Evolutionary conservation across 2,329 filamentous ascomycete genomes (phyloP), one percentile per base, ranked within the genome.

Genomic region (Microascus cirrosus): DNA sequence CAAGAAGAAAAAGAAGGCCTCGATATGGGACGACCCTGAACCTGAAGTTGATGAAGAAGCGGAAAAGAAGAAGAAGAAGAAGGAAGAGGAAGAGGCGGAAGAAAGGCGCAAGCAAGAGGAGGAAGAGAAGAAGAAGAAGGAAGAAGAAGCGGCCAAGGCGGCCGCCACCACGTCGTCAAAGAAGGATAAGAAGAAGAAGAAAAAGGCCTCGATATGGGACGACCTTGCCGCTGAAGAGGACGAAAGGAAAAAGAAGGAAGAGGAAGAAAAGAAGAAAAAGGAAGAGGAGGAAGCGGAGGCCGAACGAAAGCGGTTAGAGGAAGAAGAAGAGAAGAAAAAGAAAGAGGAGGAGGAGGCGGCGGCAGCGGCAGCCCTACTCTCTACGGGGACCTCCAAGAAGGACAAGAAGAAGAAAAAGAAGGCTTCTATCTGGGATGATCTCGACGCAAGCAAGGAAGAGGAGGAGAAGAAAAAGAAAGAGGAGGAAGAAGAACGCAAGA

Each of bases 341-440:
- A 71, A 70, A 59, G 68, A 66, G 53, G 66, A 66, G n/a, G 59
- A 64, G 60, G 65, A 68, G 66, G 64, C 66, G 60, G 65, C 68
- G 53, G 62, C 63, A 51, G 63, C 66, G 52, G 56, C 56, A 10
- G 32, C 34, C 8, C 24, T 32, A 13, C 51, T 22, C 22, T 34
- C 51, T n/a, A 22, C 56, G 11, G 22, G 24, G 12, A 59, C 59
- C 12, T 62, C 64, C 28, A 63, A 65, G 61, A 70, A 65, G 59
- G 63, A 66, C 11, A 71, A 67, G 62, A 75, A 73, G 61, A 74
- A 70, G 60, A 70, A 71, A 60, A 74, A 71, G 61, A 68, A 65
- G 53, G 64, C 67, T 20, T 62, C 65, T 11, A 34, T 56, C 18
- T 57, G 55, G 51, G 54, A 56, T 10, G 69, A 69, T 39, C 61